These are phyloP conservation scores for Globisporangium ultimum DNA, from an alignment of 352 stramenopile genomes.

Conservation along the genomic window DNA sequence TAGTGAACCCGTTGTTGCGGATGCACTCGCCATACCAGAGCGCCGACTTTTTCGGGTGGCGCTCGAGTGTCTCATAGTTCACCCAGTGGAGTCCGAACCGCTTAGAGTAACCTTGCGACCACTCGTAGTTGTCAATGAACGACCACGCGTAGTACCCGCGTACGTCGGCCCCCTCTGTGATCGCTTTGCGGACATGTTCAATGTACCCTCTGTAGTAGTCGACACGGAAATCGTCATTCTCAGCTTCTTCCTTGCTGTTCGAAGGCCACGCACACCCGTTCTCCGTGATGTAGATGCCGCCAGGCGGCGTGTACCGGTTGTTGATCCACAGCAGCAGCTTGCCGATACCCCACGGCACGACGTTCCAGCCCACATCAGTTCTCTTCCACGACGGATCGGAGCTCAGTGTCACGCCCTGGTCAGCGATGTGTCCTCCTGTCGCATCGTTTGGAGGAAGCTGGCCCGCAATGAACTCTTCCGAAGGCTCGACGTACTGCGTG, in stretches of 20 bases:
- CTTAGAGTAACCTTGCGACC: slow-evolving; percentile 61
- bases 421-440: slow-evolving; percentile 29
- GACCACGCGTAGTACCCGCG: slow-evolving; percentile 90
- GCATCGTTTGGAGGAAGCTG: slow-evolving; percentile 10
- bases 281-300: slow-evolving; percentile 89
- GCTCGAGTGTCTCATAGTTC: slow-evolving; percentile 54
- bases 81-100: slow-evolving; percentile 58
- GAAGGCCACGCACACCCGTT: slow-evolving; percentile 82
- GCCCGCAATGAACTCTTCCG: slow-evolving; percentile 28
- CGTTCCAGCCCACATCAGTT: slow-evolving; percentile 80
- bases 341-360: slow-evolving; percentile 75
- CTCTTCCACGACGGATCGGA: slow-evolving; percentile 58
- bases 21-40: slow-evolving; percentile 51
- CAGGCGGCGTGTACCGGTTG: slow-evolving; percentile 68
- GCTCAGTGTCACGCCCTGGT: slow-evolving; percentile 37
- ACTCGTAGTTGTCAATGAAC: slow-evolving; percentile 93
- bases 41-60: slow-evolving; percentile 55
- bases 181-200: slow-evolving; percentile 52
- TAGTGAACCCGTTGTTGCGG: slow-evolving; percentile 33
- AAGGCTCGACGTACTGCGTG: slow-evolving; percentile 40
- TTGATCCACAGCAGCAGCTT: slow-evolving; percentile 89
- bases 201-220: slow-evolving; percentile 87
- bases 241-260: slow-evolving; percentile 60
- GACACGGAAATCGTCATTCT: slow-evolving; percentile 75
- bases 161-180: slow-evolving; percentile 55